Evolutionary conservation across 805 yeast species (phyloP).

Genomic region (Cyberlindnera xylosilytica): DNA sequence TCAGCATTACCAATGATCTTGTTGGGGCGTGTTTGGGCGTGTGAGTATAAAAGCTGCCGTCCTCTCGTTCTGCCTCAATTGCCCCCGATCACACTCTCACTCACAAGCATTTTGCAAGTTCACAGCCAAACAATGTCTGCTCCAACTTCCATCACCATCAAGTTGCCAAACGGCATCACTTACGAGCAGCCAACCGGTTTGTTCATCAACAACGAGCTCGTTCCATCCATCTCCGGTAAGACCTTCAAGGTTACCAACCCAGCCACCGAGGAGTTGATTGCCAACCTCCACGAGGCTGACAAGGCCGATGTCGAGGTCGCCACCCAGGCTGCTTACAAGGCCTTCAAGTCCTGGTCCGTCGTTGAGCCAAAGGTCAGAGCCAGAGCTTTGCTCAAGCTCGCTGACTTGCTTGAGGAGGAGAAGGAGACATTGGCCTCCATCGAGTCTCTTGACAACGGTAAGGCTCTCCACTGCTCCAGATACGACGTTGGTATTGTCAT

Average conservation of each 20-base stretch:
- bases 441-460: slow-evolving; percentile 54
- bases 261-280: slow-evolving; percentile 57
- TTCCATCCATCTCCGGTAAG: slow-evolving; percentile 49
- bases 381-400: slow-evolving; percentile 40
- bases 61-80: neutral
- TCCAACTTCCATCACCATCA: slow-evolving; percentile 28
- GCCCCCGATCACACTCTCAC: neutral
- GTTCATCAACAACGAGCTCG: slow-evolving; percentile 64
- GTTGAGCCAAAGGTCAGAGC: slow-evolving; percentile 45
- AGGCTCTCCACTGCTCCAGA: slow-evolving; percentile 44
- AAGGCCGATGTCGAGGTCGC: slow-evolving; percentile 50
- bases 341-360: slow-evolving; percentile 53
- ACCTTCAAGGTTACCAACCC: slow-evolving; percentile 56
- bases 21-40: neutral
- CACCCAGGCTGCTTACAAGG: slow-evolving; percentile 63
- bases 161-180: slow-evolving; percentile 54
- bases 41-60: neutral
- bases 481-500: slow-evolving; percentile 47
- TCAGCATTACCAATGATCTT: neutral
- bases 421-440: slow-evolving; percentile 47
- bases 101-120: neutral
- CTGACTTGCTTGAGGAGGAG: slow-evolving; percentile 47
- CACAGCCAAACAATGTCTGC: slow-evolving; percentile 16
- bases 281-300: slow-evolving; percentile 50
- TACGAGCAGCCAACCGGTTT: slow-evolving; percentile 62